Evolutionary conservation across 768 basidiomycete genomes (phyloP).

Genomic region (Tulasnella sp.): DNA sequence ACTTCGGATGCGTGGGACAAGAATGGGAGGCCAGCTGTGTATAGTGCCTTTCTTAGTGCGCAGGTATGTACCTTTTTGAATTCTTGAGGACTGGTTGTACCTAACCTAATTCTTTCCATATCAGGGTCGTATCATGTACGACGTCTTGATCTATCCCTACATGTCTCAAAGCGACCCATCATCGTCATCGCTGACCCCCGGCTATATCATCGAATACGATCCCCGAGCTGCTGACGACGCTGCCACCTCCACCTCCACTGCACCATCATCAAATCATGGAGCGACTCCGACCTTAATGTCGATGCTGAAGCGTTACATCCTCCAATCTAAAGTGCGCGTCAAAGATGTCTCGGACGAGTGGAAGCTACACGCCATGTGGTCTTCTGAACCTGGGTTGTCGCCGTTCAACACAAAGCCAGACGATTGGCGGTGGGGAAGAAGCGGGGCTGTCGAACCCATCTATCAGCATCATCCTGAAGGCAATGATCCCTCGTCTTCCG

Average conservation of each 20-base stretch:
- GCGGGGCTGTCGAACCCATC: conserved; percentile 66
- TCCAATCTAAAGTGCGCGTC: conserved; percentile 82
- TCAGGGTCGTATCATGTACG: conserved; percentile 83
- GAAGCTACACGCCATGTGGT: conserved; percentile 79
- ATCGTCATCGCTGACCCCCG: conserved; percentile 33
- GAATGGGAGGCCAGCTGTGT: conserved; percentile 42
- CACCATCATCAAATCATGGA: conserved; percentile 1
- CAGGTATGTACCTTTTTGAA: conserved; percentile 42
- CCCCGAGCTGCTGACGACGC: conserved; percentile 32
- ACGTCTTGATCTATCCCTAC: conserved; percentile 72
- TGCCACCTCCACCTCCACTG: conserved; percentile 21
- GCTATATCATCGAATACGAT: conserved; percentile 67
- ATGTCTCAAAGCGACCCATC: neutral
- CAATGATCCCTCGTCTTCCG: neutral
- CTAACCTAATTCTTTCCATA: neutral
- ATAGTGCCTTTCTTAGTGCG: conserved; percentile 66
- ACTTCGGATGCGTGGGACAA: conserved; percentile 14
- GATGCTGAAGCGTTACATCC: conserved; percentile 72
- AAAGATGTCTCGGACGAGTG: conserved; percentile 67
- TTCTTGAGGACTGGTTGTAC: neutral
- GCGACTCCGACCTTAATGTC: conserved; percentile 41
- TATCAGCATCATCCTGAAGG: conserved; percentile 38
- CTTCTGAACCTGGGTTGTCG: conserved; percentile 21
- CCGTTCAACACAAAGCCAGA: conserved; percentile 29
- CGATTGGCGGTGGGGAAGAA: conserved; percentile 49